Conservation (phyloP, 768 basidiomycete species). For the Boletus rex-veris region DNA sequence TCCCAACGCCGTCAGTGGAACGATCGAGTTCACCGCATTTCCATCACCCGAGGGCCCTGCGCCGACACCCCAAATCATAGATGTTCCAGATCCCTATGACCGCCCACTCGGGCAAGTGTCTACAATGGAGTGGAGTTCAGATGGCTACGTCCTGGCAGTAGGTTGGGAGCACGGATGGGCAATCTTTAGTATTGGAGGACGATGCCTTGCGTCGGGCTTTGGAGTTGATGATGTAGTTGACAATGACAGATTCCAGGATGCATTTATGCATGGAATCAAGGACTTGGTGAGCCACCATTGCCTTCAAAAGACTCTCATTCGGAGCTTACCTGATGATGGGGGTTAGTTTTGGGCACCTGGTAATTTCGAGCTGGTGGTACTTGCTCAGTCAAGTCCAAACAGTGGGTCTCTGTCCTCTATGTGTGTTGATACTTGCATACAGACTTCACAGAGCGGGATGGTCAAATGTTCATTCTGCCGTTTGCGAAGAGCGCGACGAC, state of each 20-base stretch:
- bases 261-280: constrained; percentile 79
- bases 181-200: constrained; percentile 84
- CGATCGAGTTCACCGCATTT: constrained; percentile 63
- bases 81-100: constrained; percentile 60
- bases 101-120: constrained; percentile 58
- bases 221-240: constrained; percentile 63
- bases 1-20: constrained; percentile 44
- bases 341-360: constrained; percentile 89
- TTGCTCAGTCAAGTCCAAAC: constrained; percentile 53
- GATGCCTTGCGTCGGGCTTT: constrained; percentile 78
- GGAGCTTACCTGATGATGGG: constrained; percentile 1
- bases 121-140: constrained; percentile 87
- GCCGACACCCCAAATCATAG: constrained; percentile 58
- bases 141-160: constrained; percentile 92
- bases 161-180: constrained; percentile 92
- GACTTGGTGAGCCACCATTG: constrained; percentile 52
- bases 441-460: constrained; percentile 46
- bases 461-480: constrained; percentile 80
- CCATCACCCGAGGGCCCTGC: constrained; percentile 58
- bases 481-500: constrained; percentile 96
- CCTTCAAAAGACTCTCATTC: neutral
- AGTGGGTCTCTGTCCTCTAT: constrained; percentile 37
- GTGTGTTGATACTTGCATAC: neutral
- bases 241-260: constrained; percentile 64
- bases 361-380: constrained; percentile 81